Conservation (phyloP, 768 basidiomycete species). For the Albatrellus ellisii region DNA sequence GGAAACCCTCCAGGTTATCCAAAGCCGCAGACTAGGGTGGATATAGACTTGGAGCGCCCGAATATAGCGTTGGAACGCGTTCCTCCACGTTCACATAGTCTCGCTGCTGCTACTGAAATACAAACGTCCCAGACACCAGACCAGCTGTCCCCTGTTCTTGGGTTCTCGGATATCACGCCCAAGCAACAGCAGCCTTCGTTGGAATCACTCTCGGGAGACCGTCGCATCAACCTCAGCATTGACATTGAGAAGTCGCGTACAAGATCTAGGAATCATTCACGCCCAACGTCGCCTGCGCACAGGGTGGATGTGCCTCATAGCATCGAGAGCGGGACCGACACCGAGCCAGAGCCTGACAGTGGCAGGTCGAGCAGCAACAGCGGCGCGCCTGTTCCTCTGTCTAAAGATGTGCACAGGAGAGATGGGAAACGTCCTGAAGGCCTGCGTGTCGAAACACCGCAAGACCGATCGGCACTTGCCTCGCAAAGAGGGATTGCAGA, state of each 20-base stretch:
- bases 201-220: no score
- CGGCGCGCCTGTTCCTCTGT: background rate
- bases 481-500: constrained; percentile 15
- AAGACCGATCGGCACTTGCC: constrained; percentile 22
- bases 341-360: constrained; percentile 42
- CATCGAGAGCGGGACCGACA: constrained; percentile 65
- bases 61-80: constrained; percentile 10
- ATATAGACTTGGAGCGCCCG: constrained; percentile 11
- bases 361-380: constrained; percentile 12
- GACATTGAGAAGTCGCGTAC: constrained; percentile 17
- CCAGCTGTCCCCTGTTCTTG: background rate
- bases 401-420: constrained; percentile 7
- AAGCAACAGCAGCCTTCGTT: constrained; percentile 16
- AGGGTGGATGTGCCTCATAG: constrained; percentile 58
- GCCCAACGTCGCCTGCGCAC: constrained; percentile 25
- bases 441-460: constrained; percentile 11
- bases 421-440: constrained; percentile 16
- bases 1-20: background rate
- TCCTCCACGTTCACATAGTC: constrained; percentile 12
- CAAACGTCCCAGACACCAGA: background rate
- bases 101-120: constrained; percentile 1
- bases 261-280: constrained; percentile 1
- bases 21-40: background rate
- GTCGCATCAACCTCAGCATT: constrained; percentile 17
- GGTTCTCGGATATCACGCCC: background rate